Evolutionary conservation across 345 rosid species (phyloP), one percentile per base, ranked within the genome.

Genomic region (Rhizophora mangle): DNA sequence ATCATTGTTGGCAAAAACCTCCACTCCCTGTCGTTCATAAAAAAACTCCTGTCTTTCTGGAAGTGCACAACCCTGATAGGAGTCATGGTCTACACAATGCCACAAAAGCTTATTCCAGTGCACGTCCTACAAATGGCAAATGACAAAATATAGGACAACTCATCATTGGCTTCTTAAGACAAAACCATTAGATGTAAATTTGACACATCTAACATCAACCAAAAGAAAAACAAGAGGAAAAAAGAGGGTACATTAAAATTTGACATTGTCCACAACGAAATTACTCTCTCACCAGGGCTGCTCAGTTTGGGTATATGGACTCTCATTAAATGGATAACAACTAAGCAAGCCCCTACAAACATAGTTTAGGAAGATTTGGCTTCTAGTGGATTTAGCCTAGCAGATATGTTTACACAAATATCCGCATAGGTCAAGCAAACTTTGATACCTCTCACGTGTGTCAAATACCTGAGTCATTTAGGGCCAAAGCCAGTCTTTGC

Each of bases 41-140:
- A 26, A 24, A 55, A 0, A 22, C 22, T 39, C 64, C 67, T 59
- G 49, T 47, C 70, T 64, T 52, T 65, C 70, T 6, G 74, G 74
- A 11, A 70, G 74, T 9, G 67, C 74, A 70, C 79, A 70, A 19
- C 79, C 79, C 53, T 70, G 74, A 54, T 75, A 70, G 47, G 74
- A 69, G 30, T 69, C 63, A 3, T 69, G 3, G 56, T 75, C 78
- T 63, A 19, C 74, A 60, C 70, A 75, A 39, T 63, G 22, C 79
- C 74, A 69, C 10, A 75, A 30, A 54, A 75, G 71, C 68, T 69
- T 65, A 54, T 60, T 70, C 74, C 74, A 65, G 70, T 65, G 31
- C 10, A 20, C 20, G 53, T 70, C 79, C 74, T 70, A 74, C 70
- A 60, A 51, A 47, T 47, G 34, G n/a, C 49, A 67, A 55, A 26